Evolutionary conservation across 495 filamentous ascomycete genomes (phyloP).

Genomic region (Rhypophila decipiens): DNA sequence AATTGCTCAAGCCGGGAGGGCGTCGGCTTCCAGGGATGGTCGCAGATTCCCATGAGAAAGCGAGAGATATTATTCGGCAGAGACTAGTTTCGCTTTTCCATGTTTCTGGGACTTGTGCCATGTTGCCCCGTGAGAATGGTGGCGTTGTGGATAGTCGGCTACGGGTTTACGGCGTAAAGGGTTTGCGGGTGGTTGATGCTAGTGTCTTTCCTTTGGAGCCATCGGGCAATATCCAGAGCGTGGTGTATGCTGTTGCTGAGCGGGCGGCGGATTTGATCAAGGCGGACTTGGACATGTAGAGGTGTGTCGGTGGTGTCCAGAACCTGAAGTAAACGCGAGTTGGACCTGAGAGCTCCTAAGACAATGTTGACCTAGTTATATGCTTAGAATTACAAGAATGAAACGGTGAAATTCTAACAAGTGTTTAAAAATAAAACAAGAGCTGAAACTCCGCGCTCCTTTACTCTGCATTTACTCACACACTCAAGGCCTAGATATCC

Average conservation of each 20-base stretch:
- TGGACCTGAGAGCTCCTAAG: too few species aligned
- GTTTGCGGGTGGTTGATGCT: constrained; percentile 49
- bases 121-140: constrained; percentile 29
- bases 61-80: constrained; percentile 29
- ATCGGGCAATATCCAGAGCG: constrained; percentile 42
- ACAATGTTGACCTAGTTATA: too few species aligned
- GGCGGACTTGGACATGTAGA: too few species aligned
- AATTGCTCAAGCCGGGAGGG: constrained; percentile 26
- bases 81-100: constrained; percentile 34
- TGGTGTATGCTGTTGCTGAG: constrained; percentile 52
- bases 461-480: too few species aligned
- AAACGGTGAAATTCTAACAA: too few species aligned
- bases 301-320: too few species aligned
- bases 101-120: constrained; percentile 30
- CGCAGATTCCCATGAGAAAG: constrained; percentile 26
- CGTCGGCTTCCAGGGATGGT: constrained; percentile 18
- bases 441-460: too few species aligned
- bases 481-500: too few species aligned
- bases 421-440: too few species aligned
- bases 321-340: too few species aligned
- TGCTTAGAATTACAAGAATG: too few species aligned
- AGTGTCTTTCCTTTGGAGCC: constrained; percentile 47
- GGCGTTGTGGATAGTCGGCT: constrained; percentile 37
- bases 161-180: constrained; percentile 42
- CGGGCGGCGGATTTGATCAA: constrained; percentile 50